Evolutionary conservation across 768 basidiomycete species (phyloP).

Genomic region (Strobilomyces echinocephalus): DNA sequence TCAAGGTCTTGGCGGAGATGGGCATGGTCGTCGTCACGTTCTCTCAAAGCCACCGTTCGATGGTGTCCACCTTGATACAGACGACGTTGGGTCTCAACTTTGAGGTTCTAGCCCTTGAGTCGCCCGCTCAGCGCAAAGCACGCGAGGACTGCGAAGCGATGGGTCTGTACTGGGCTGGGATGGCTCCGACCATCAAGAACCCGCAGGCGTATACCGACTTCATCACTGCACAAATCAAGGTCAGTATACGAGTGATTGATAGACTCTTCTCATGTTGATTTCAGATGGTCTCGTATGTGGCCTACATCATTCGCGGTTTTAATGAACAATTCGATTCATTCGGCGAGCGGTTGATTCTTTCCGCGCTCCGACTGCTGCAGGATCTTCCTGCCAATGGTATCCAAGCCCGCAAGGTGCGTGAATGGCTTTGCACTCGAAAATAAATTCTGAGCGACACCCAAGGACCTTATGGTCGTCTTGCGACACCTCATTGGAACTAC

Average conservation of each 20-base stretch:
- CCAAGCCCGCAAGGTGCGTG: conserved; percentile 67
- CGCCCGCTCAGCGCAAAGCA: conserved; percentile 75
- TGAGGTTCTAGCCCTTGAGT: conserved; percentile 70
- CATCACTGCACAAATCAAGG: conserved; percentile 88
- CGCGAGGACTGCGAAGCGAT: conserved; percentile 76
- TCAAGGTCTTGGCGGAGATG: conserved; percentile 93
- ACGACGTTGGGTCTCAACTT: conserved; percentile 75
- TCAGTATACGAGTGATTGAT: conserved; percentile 21
- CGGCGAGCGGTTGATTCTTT: conserved; percentile 74
- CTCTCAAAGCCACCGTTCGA: conserved; percentile 70
- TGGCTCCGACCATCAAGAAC: conserved; percentile 74
- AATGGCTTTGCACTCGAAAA: background rate
- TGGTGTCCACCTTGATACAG: conserved; percentile 63
- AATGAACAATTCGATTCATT: conserved; percentile 65
- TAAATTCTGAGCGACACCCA: background rate
- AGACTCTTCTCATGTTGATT: conserved; percentile 3
- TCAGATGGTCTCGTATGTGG: conserved; percentile 87
- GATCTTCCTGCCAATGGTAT: conserved; percentile 89
- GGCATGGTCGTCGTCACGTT: conserved; percentile 88
- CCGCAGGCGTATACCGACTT: conserved; percentile 73
- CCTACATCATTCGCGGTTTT: conserved; percentile 77
- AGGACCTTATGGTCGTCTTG: conserved; percentile 92
- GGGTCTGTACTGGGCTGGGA: conserved; percentile 79
- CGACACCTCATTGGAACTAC: conserved; percentile 81
- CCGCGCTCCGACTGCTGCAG: conserved; percentile 82